A percentile compares a stretch with the other conserved stretches of the same genome.
Evolutionary conservation across 768 basidiomycete genomes (phyloP).

Genomic region (Termitomyces eurrhizus): DNA sequence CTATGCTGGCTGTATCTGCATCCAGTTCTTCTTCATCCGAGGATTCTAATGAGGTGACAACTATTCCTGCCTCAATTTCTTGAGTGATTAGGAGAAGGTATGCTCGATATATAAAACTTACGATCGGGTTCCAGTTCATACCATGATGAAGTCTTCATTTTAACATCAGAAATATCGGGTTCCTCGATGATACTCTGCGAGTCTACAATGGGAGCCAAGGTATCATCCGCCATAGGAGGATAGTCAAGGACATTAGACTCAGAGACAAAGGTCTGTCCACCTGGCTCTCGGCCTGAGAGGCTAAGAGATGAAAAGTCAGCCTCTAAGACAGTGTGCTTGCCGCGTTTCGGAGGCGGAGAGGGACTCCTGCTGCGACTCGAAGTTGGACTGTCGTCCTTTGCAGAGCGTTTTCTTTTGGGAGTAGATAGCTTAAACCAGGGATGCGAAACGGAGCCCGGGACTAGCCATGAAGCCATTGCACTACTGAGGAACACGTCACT

Average conservation of each 20-base stretch:
- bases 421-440: conserved; percentile 39
- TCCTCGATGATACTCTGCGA: conserved; percentile 33
- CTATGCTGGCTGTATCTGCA: conserved; percentile 22
- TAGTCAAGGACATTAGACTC: conserved; percentile 10
- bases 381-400: conserved; percentile 12
- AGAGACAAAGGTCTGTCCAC: conserved; percentile 10
- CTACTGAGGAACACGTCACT: neutral
- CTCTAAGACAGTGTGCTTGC: conserved; percentile 48
- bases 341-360: conserved; percentile 40
- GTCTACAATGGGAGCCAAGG: neutral
- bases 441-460: conserved; percentile 29
- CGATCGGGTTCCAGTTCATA: conserved; percentile 69
- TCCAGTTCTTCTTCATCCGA: conserved; percentile 31
- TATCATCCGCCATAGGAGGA: conserved; percentile 10
- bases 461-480: conserved; percentile 23
- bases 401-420: conserved; percentile 38
- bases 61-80: conserved; percentile 45
- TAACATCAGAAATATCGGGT: conserved; percentile 43
- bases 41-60: conserved; percentile 56
- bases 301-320: conserved; percentile 53
- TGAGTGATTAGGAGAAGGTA: conserved; percentile 4
- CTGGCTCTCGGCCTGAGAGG: conserved; percentile 22
- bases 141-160: conserved; percentile 64
- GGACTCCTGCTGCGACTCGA: conserved; percentile 8
- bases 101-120: conserved; percentile 30